Conservation (phyloP, 768 basidiomycete species). For the Candolleomyces efflorescens region DNA sequence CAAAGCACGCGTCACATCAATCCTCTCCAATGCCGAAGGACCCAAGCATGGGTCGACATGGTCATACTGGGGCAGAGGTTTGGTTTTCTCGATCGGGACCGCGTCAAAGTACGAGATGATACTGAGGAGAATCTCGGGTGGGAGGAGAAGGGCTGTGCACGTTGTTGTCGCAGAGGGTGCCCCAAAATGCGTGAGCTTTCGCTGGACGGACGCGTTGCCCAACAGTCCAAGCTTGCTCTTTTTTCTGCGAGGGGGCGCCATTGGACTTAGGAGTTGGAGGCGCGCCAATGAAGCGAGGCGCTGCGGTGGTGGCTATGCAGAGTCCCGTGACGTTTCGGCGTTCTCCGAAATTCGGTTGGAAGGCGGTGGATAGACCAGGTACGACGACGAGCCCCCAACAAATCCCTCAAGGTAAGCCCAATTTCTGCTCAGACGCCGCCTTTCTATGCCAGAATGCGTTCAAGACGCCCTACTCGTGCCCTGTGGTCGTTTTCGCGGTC, state of each 20-base stretch:
- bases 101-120: neutral
- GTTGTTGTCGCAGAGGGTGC: no score
- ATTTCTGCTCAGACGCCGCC: slow-evolving; percentile 3
- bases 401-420: slow-evolving; percentile 15
- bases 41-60: neutral
- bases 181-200: no score
- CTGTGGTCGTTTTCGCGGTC: slow-evolving; percentile 7
- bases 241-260: no score
- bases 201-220: no score
- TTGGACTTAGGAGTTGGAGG: no score
- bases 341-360: neutral
- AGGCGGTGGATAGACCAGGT: slow-evolving; percentile 1
- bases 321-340: neutral
- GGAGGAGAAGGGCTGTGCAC: no score
- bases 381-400: slow-evolving; percentile 11
- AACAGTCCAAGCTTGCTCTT: no score
- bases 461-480: neutral
- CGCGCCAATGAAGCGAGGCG: no score
- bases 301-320: neutral
- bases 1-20: neutral
- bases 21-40: neutral
- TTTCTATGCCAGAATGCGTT: neutral
- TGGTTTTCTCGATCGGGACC: neutral
- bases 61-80: neutral
- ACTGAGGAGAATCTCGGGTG: no score